Base-by-base conservation (phyloP, 2,329 filamentous ascomycete species). In the Cadophora malorum region DNA sequence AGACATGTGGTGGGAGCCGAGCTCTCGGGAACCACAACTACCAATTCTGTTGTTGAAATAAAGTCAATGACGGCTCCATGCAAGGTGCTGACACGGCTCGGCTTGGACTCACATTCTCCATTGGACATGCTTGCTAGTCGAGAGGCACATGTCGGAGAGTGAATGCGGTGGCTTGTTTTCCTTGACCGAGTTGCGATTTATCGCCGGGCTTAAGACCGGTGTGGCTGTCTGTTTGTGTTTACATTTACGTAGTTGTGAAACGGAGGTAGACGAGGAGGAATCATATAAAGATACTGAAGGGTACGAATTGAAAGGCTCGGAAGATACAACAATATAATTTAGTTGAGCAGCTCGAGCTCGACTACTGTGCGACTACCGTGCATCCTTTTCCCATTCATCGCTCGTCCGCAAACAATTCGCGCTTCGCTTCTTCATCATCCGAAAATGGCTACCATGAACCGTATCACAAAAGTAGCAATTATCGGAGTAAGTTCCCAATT, bases 391-490 rank as follows among this genome's bases (percentile, higher is more conserved):
- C 19, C 19, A 21, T 21, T 21, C 19, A 9, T 21, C 45, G n/a
- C n/a, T 49, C 45, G 45, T 9, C 19, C 7, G n/a, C 45, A 49
- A 49, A 7, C 45, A 21, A 21, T 49, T 21, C 45, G 21, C 45
- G 19, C 45, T 49, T 49, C n/a, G 7, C 19, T 49, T 49, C n/a
- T 8, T 21, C 4, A 3, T 9, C 7, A 21, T 21, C 2, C 35
- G 6, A 63, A 5, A 47, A 70, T 70, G 68, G 52, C 55, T 33
- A 55, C 23, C 47, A 71, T 67, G 61, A 84, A 84, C 73, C 71
- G 73, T 61, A 78, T 84, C 10, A 78, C 81, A 67, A 81, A 78
- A 52, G 78, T 85, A 0, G 82, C 82, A 23, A 80, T 85, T 12
- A 78, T 85, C 19, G 83, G 83, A 5, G 83, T 84, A 79, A 79